phyloP scores from a whole-genome alignment of 192 early-diverging fungal genomes.

The Mortierella antarctica region DNA sequence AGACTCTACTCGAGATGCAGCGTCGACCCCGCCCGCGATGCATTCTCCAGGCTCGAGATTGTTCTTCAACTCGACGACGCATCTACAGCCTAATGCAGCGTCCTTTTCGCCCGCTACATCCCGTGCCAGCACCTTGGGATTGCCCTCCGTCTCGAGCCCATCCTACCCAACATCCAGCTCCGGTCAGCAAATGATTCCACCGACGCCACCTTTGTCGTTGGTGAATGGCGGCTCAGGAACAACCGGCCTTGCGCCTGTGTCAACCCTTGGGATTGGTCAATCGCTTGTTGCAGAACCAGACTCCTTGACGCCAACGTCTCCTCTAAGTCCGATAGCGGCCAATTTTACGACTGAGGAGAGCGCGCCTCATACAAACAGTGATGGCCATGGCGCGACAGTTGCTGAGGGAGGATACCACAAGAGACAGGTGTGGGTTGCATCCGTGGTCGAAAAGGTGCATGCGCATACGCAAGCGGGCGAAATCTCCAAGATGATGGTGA shows the following conservation, averaged over 20 bases:
- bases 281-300: constrained; percentile 12
- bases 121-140: constrained; percentile 36
- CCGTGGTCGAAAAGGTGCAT: constrained; percentile 61
- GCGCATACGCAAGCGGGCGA: constrained; percentile 56
- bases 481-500: constrained; percentile 54
- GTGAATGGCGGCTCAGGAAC: constrained; percentile 8
- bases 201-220: constrained; percentile 10
- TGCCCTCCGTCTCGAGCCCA: constrained; percentile 17
- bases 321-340: too few relatives aligned
- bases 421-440: constrained; percentile 28
- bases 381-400: not conserved
- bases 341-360: too few relatives aligned
- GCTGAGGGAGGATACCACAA: constrained; percentile 6
- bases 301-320: not conserved
- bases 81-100: constrained; percentile 6
- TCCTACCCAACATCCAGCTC: constrained; percentile 8
- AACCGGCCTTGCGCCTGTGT: not conserved
- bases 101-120: constrained; percentile 21
- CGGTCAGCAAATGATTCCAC: constrained; percentile 6
- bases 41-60: constrained; percentile 30
- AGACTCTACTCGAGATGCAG: constrained; percentile 17
- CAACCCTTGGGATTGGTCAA: not conserved
- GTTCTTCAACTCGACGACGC: constrained; percentile 18
- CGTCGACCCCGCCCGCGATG: constrained; percentile 11
- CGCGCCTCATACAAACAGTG: too few relatives aligned